Evolutionary conservation across 805 yeast genomes (phyloP).

Genomic region (Ogataea pini): DNA sequence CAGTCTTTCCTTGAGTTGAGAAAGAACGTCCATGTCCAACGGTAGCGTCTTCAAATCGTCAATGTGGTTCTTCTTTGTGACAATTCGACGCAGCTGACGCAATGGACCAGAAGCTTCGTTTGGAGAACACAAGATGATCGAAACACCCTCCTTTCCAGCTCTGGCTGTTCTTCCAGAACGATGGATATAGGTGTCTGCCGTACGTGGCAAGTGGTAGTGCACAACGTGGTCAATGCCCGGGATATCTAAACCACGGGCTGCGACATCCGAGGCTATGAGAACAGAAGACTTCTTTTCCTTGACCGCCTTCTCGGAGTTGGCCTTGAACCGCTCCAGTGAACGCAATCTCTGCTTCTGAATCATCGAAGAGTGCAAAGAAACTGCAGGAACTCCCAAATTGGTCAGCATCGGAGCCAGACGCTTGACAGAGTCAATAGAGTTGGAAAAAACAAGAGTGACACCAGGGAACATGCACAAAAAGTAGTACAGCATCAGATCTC

Average conservation of each 20-base stretch:
- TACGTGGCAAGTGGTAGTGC: slow-evolving; percentile 91
- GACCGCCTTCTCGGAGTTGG: slow-evolving; percentile 37
- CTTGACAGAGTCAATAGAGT: slow-evolving; percentile 93
- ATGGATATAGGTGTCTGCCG: slow-evolving; percentile 93
- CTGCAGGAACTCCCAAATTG: slow-evolving; percentile 64
- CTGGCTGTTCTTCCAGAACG: slow-evolving; percentile 99
- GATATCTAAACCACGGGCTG: slow-evolving; percentile 96
- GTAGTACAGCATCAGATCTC: slow-evolving; percentile 88
- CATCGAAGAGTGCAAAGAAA: slow-evolving; percentile 91
- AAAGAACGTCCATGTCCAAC: slow-evolving; percentile 70
- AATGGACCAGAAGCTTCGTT: slow-evolving; percentile 91
- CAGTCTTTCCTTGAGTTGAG: slow-evolving; percentile 70
- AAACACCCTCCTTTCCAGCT: slow-evolving; percentile 93
- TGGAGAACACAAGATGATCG: slow-evolving; percentile 89
- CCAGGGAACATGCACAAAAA: slow-evolving; percentile 87
- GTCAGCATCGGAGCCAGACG: slow-evolving; percentile 75
- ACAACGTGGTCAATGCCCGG: slow-evolving; percentile 89
- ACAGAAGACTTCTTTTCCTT: slow-evolving; percentile 57
- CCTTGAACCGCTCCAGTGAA: slow-evolving; percentile 77
- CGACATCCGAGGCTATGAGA: slow-evolving; percentile 93
- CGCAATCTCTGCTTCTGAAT: slow-evolving; percentile 89
- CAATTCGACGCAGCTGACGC: slow-evolving; percentile 65
- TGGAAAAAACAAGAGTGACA: slow-evolving; percentile 85
- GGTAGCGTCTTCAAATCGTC: slow-evolving; percentile 68
- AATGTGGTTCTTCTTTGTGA: slow-evolving; percentile 38